A percentile compares a stretch with the other conserved stretches of the same genome.
These are phyloP conservation scores for Microcos paniculata DNA, from an alignment of 345 rosid genomes.

Conservation along the genomic window DNA sequence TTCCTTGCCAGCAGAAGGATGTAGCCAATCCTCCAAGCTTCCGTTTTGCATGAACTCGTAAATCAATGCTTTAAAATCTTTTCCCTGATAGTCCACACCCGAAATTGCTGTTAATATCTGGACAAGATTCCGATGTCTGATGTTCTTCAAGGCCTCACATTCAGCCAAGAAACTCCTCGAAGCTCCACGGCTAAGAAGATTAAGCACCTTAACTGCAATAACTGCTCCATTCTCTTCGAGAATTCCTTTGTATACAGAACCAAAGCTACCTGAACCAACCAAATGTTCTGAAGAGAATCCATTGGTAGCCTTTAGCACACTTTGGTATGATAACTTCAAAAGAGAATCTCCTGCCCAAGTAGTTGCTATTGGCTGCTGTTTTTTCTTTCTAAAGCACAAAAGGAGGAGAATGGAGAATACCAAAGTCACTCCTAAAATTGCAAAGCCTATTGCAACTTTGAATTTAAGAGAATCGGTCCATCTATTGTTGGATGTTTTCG, in stretches of 20 bases:
- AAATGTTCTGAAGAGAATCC: slow-evolving; percentile 24
- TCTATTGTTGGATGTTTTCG: neutral
- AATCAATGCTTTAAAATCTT: slow-evolving; percentile 16
- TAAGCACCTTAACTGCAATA: slow-evolving; percentile 40
- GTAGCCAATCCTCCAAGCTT: slow-evolving; percentile 20
- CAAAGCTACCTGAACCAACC: slow-evolving; percentile 28
- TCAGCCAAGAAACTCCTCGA: slow-evolving; percentile 47
- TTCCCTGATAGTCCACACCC: neutral
- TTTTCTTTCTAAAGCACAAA: neutral
- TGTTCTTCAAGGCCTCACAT: slow-evolving; percentile 33
- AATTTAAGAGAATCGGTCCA: neutral
- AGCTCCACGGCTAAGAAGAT: slow-evolving; percentile 37
- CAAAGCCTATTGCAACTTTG: neutral
- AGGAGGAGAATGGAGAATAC: neutral
- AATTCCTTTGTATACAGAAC: slow-evolving; percentile 29
- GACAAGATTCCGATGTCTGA: slow-evolving; percentile 45
- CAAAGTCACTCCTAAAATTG: neutral
- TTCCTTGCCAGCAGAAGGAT: no score
- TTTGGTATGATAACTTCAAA: neutral
- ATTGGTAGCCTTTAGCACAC: slow-evolving; percentile 15
- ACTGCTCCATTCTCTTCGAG: slow-evolving; percentile 2
- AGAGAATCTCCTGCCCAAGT: neutral
- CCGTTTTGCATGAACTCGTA: slow-evolving; percentile 17
- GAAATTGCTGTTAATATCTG: slow-evolving; percentile 27
- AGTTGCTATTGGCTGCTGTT: neutral